A percentile compares a stretch with the other conserved stretches of the same genome.
Conservation (phyloP, 23 red algal species). For the Gracilaria domingensis region DNA sequence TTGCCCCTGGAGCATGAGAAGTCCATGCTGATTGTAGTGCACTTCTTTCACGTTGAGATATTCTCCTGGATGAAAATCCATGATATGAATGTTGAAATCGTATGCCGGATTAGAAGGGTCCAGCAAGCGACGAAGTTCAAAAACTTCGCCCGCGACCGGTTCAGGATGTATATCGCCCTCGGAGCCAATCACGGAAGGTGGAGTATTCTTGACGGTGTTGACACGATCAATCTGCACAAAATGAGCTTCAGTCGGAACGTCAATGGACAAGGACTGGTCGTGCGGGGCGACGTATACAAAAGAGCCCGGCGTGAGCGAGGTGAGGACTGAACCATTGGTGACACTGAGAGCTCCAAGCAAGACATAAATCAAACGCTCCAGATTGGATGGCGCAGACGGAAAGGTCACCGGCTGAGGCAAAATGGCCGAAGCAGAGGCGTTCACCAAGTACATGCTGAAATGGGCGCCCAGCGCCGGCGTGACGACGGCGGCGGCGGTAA, state of each 20-base stretch:
- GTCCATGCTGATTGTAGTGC: constrained; percentile 85
- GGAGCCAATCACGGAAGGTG: constrained; percentile 52
- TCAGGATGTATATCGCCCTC: constrained; percentile 49
- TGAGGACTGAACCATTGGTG: background rate
- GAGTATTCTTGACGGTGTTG: background rate
- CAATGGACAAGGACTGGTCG: constrained; percentile 5
- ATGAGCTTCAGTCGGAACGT: background rate
- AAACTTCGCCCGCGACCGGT: constrained; percentile 61
- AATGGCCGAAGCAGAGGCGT: constrained; percentile 25
- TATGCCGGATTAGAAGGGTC: constrained; percentile 15
- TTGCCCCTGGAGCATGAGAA: constrained; percentile 69
- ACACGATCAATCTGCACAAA: constrained; percentile 55
- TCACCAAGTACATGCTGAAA: constrained; percentile 78
- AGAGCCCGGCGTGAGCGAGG: constrained; percentile 44
- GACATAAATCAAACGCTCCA: constrained; percentile 80
- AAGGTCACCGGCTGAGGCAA: constrained; percentile 24
- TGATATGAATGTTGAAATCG: constrained; percentile 88
- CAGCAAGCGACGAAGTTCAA: constrained; percentile 68
- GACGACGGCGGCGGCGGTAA: constrained; percentile 63
- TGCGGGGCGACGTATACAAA: constrained; percentile 68
- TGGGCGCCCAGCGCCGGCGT: constrained; percentile 77
- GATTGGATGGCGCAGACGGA: constrained; percentile 7
- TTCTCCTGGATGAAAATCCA: constrained; percentile 81
- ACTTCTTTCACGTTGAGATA: constrained; percentile 77
- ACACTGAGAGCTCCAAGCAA: constrained; percentile 57